Base-by-base conservation (phyloP, 2,329 filamentous ascomycete genomes). In the Alternaria triticina region DNA sequence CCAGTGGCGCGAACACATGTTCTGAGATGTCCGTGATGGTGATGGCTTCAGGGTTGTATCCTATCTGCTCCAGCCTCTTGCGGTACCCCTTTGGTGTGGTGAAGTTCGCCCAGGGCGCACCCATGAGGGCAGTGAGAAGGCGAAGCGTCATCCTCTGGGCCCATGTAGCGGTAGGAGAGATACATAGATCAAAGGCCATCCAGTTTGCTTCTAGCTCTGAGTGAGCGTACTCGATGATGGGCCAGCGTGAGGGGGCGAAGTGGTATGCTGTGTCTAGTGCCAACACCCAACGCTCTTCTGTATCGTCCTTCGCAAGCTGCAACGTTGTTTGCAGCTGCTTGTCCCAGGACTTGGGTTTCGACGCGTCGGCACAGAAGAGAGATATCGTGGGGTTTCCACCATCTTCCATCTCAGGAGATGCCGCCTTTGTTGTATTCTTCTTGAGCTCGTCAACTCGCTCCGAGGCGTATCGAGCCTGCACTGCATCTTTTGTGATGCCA, bases 251-350 rank as follows among this genome's bases (percentile, higher is more conserved):
- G 0, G 86, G 87, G 0, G 77, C 79, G 69, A 88, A 88, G 70
- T 88, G 86, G 58, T 89, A 88, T 6, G 87, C 71, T 3, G 85
- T 85, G 69, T 88, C 87, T 1, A 88, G 79, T 0, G 83, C 86
- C 1, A 88, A 78, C 0, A 88, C 76, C 85, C 86, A 88, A n/a
- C 72, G 69, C 54, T 86, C 71, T 6, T 66, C 47, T 4, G 63
- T 46, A 4, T 54, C 54, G 6, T 33, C 22, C 12, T 51, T 28
- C 5, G 64, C 58, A 1, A 12, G 28, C 8, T 61, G 49, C 10
- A 72, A 52, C 15, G 67, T 65, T 28, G 49, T 10, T 10, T 61
- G 57, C 4, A 82, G 59, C 6, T 78, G 64, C 2, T 49, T 27
- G 3, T 62, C 71, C 86, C 85, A 87, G 0, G 75, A 71, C 8